Evolutionary conservation across 305 asterid genomes (phyloP).

Genomic region (Andrographis paniculata): DNA sequence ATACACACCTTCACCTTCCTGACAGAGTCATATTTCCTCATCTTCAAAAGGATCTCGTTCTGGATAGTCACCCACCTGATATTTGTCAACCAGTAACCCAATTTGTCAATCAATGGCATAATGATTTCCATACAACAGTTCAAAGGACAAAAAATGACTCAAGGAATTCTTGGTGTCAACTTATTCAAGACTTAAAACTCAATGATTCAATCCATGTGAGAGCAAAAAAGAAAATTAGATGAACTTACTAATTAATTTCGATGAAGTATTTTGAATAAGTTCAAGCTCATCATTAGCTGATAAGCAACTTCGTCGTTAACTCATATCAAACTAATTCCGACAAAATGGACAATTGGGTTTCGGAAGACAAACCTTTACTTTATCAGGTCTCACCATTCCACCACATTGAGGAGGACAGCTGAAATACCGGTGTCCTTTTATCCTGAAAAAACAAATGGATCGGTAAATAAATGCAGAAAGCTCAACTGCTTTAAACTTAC

Average conservation of each 20-base stretch:
- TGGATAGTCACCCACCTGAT: constrained; percentile 87
- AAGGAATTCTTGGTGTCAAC: background rate
- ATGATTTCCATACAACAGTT: background rate
- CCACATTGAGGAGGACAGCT: background rate
- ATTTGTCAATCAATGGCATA: background rate
- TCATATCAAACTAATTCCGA: constrained; percentile 36
- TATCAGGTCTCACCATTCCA: constrained; percentile 1
- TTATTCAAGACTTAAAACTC: too few species aligned
- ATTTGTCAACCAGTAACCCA: constrained; percentile 8
- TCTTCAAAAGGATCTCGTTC: constrained; percentile 90
- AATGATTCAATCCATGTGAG: too few species aligned
- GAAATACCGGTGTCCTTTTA: background rate
- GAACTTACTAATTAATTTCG: too few species aligned
- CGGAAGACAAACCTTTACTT: background rate
- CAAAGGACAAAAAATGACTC: too few species aligned
- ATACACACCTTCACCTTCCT: too few species aligned
- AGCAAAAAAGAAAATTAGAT: too few species aligned
- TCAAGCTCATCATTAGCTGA: too few species aligned
- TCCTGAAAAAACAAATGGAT: background rate
- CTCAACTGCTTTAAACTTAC: too few species aligned
- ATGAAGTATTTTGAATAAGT: too few species aligned
- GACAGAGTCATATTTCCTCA: constrained; percentile 80
- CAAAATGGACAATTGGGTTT: background rate
- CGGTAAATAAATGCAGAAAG: too few species aligned
- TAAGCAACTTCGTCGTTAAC: constrained; percentile 21